Conservation (phyloP, 2,329 filamentous ascomycete genomes). For the Graphilbum fragrans region DNA sequence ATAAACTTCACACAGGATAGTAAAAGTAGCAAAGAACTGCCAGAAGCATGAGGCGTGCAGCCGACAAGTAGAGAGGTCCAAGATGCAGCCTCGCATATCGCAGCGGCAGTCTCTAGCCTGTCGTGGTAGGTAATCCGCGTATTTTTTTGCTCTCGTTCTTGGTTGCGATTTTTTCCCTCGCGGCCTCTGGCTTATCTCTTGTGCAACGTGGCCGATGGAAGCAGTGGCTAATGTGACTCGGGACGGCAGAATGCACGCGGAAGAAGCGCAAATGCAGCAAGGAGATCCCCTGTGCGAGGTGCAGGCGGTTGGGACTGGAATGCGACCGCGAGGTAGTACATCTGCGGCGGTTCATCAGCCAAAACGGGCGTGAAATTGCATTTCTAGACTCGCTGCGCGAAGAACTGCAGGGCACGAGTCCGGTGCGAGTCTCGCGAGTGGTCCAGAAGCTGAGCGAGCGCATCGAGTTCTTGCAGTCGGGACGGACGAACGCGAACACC, state of each 20-base stretch:
- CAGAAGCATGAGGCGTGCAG: no score
- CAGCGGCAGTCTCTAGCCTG: slow-evolving; percentile 8
- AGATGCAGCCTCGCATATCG: slow-evolving; percentile 7
- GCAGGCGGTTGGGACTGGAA: slow-evolving; percentile 8
- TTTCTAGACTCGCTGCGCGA: slow-evolving; percentile 8
- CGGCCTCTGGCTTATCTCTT: no score
- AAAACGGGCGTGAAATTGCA: slow-evolving; percentile 10
- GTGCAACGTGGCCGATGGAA: no score
- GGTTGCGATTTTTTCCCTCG: neutral
- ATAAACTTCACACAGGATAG: no score
- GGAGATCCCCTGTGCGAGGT: slow-evolving; percentile 11
- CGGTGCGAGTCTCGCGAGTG: slow-evolving; percentile 1
- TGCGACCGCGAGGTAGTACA: slow-evolving; percentile 11
- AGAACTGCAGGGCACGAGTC: slow-evolving; percentile 5
- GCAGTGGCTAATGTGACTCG: neutral
- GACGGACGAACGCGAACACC: neutral
- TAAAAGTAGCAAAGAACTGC: no score
- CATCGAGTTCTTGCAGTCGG: slow-evolving; percentile 8
- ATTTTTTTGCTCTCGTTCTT: no score
- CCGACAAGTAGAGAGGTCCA: no score
- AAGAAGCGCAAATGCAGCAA: slow-evolving; percentile 13
- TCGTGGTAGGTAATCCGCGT: slow-evolving; percentile 8
- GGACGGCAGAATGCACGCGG: slow-evolving; percentile 10
- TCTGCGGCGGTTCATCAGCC: slow-evolving; percentile 9
- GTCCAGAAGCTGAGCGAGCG: slow-evolving; percentile 7